Evolutionary conservation across 257 asterid species (phyloP), one percentile per base, ranked within the genome.

Genomic region (Solanum tarijense): DNA sequence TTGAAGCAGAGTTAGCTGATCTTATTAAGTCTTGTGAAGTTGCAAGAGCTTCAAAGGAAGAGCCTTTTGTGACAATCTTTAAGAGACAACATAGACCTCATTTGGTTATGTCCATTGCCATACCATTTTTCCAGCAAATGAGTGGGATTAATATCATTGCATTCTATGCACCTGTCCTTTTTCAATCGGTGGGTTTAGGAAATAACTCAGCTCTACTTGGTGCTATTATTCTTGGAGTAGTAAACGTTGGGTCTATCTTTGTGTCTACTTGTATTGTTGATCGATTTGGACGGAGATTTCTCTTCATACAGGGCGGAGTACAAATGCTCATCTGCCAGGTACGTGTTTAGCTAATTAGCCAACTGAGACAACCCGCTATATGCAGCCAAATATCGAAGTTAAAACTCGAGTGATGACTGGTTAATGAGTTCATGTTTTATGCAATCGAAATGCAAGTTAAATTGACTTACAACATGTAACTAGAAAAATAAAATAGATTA

Each of bases 131-230:
- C 91, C 98, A 96, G 88, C 98, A 95, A 71, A 91, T 93, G 82
- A 96, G 98, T 0, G 98, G 98, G 60, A 96, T 94, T 91, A 94
- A 96, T 27, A 96, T 98, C 3, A 95, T 96, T 71, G 94, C 96
- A 98, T 96, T 95, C 89, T 96, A 96, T 21, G 96, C 98, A n/a
- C 98, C 98, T 0, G 98, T 96, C 11, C 88, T 96, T 14, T 95
- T 95, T 38, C 35, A 58, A 89, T 95, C 98, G 0, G 93, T 96
- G 1, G 98, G 99, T 83, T 96, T 96, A 66, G 96, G 95, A 5
- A 92, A 89, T 35, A 93, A 93, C 66, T 96, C 99, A 0, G 86
- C 99, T 2, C 89, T 95, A 12, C 96, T 94, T 55, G 94, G 98
- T 1, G 93, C 96, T 1, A 98, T 95, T 69, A 95, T 96, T 86